Conservation (phyloP, 2,329 filamentous ascomycete species). For the Penicillium brevicompactum region DNA sequence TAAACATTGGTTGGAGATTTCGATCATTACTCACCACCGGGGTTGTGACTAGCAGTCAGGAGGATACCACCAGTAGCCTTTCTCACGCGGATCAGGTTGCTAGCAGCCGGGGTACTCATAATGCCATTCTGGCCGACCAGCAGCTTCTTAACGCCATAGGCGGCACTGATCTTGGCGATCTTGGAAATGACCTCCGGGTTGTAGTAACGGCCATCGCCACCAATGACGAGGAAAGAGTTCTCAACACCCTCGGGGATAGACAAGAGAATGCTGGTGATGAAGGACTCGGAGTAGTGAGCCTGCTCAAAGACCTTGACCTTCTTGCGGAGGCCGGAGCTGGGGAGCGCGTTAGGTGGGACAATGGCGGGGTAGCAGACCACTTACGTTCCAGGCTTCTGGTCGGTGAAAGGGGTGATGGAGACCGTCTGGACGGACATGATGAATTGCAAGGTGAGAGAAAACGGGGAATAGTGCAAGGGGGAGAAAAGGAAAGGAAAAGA, state of each 20-base stretch:
- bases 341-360: constrained; percentile 18
- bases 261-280: constrained; percentile 89
- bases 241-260: constrained; percentile 94
- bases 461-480: constrained; percentile 5
- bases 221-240: constrained; percentile 90
- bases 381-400: constrained; percentile 99
- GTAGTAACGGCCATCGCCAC: constrained; percentile 94
- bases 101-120: constrained; percentile 92
- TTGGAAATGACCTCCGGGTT: constrained; percentile 95
- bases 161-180: constrained; percentile 95
- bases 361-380: constrained; percentile 46
- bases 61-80: constrained; percentile 96
- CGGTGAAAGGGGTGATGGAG: constrained; percentile 79
- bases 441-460: constrained; percentile 11
- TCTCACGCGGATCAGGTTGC: constrained; percentile 91
- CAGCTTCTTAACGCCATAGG: constrained; percentile 98
- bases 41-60: constrained; percentile 96
- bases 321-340: constrained; percentile 94
- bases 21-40: constrained; percentile 72
- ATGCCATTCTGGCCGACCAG: constrained; percentile 95
- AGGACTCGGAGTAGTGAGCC: constrained; percentile 92
- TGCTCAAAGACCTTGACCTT: constrained; percentile 98
- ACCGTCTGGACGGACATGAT: constrained; percentile 79
- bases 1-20: not conserved
- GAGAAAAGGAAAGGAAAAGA: constrained; percentile 5